Evolutionary conservation across 371 early-diverging fungal genomes (phyloP).

Genomic region (Zychaea mexicana): DNA sequence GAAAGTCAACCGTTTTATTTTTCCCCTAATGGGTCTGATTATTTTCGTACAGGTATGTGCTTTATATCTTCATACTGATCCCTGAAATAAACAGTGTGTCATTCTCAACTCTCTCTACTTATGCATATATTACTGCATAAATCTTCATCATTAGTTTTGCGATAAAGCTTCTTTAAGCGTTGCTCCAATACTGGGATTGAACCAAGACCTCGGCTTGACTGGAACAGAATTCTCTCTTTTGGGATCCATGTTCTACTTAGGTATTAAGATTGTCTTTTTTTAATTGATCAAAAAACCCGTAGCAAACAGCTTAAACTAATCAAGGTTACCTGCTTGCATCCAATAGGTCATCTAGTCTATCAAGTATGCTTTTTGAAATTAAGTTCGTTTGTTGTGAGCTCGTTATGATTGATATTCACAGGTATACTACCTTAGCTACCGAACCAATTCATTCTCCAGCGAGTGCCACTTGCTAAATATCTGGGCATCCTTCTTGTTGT

Average conservation of each 20-base stretch:
- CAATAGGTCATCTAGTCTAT: conserved; percentile 30
- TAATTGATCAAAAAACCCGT: too few relatives aligned
- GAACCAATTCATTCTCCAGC: conserved; percentile 39
- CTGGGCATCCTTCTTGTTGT: conserved; percentile 25
- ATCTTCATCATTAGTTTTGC: conserved; percentile 25
- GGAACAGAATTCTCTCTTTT: conserved; percentile 26
- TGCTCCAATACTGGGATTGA: conserved; percentile 38
- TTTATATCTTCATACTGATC: background rate
- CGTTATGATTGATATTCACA: background rate
- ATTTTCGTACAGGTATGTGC: conserved; percentile 29
- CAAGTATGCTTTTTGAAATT: conserved; percentile 27
- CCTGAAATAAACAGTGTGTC: background rate
- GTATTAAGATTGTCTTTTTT: background rate
- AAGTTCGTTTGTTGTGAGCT: too few relatives aligned
- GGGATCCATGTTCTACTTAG: conserved; percentile 37
- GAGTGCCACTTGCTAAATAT: conserved; percentile 27
- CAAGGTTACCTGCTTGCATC: too few relatives aligned
- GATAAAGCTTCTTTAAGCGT: conserved; percentile 42
- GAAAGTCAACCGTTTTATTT: conserved; percentile 27
- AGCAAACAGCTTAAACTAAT: too few relatives aligned
- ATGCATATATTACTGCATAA: background rate
- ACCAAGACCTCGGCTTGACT: conserved; percentile 21
- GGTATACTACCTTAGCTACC: background rate
- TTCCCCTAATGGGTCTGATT: conserved; percentile 26
- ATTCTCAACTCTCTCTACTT: background rate